A percentile compares a stretch with the other conserved stretches of the same genome.
These are phyloP conservation scores for Fusarium dlaminii DNA, from an alignment of 2,329 filamentous ascomycete genomes.

Conservation along the genomic window DNA sequence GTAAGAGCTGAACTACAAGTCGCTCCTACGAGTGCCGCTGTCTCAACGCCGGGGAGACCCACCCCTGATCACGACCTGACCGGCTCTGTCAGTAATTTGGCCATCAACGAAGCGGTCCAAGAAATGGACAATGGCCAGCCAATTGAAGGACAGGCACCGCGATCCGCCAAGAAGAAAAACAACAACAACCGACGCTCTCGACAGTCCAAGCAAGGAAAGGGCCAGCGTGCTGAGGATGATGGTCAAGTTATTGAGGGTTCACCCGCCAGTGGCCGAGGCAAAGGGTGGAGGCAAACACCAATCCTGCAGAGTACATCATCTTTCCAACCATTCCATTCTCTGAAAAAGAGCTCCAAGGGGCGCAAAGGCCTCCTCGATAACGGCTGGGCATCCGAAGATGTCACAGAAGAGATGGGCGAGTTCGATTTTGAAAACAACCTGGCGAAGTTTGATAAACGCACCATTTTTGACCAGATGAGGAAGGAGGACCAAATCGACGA, in stretches of 20 bases:
- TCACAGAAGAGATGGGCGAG: slow-evolving; percentile 92
- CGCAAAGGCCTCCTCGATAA: slow-evolving; percentile 65
- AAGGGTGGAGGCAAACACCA: slow-evolving; percentile 69
- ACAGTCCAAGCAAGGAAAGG: slow-evolving; percentile 47
- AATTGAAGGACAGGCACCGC: slow-evolving; percentile 33
- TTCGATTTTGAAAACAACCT: slow-evolving; percentile 93
- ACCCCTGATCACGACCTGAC: slow-evolving; percentile 40
- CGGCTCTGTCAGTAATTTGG: slow-evolving; percentile 43
- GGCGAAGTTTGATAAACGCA: slow-evolving; percentile 93
- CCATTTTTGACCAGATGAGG: slow-evolving; percentile 90
- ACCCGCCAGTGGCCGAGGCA: slow-evolving; percentile 52
- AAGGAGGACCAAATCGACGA: slow-evolving; percentile 91
- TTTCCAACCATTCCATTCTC: slow-evolving; percentile 69
- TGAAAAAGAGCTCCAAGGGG: slow-evolving; percentile 66
- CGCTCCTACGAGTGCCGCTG: slow-evolving; percentile 1
- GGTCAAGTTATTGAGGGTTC: slow-evolving; percentile 37
- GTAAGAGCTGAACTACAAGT: slow-evolving; percentile 28
- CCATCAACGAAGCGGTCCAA: slow-evolving; percentile 23
- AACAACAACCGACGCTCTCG: slow-evolving; percentile 45
- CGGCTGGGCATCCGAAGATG: slow-evolving; percentile 96
- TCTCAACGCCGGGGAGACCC: slow-evolving; percentile 27
- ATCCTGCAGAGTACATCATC: slow-evolving; percentile 68
- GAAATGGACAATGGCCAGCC: slow-evolving; percentile 33
- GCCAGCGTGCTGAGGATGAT: slow-evolving; percentile 43
- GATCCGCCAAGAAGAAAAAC: slow-evolving; percentile 46